Evolutionary conservation across 176 grass and related monocot species (phyloP).

Genomic region (Musa beccarii): DNA sequence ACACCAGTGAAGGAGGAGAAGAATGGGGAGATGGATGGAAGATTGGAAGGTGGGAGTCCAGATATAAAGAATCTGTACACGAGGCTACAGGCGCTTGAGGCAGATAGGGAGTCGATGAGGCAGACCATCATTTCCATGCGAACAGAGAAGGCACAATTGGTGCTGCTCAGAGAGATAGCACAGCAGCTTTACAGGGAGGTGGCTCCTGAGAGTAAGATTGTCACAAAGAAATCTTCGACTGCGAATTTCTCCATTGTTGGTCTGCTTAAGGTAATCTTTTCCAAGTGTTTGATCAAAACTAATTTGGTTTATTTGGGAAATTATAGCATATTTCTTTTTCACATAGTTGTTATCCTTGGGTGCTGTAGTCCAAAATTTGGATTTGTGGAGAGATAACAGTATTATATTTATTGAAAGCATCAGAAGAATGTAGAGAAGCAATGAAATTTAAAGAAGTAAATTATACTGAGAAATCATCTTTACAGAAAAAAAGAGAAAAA

Average conservation of each 20-base stretch:
- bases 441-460: not conserved
- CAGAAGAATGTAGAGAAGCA: not conserved
- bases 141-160: slow-evolving; percentile 77
- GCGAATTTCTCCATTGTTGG: slow-evolving; percentile 9
- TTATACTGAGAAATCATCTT: no score
- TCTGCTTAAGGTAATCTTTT: slow-evolving; percentile 22
- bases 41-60: not conserved
- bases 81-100: slow-evolving; percentile 81
- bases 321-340: no score
- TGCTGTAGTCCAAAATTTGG: no score
- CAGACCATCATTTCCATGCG: slow-evolving; percentile 73
- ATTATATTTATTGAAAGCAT: no score
- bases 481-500: no score
- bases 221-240: slow-evolving; percentile 9
- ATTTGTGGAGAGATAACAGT: no score
- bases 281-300: slow-evolving; percentile 9
- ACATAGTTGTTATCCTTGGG: not conserved
- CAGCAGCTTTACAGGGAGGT: slow-evolving; percentile 72
- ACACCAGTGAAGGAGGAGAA: slow-evolving; percentile 32
- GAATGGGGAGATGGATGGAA: slow-evolving; percentile 24
- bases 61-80: slow-evolving; percentile 80
- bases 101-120: slow-evolving; percentile 88
- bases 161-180: slow-evolving; percentile 82
- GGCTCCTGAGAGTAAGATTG: slow-evolving; percentile 10
- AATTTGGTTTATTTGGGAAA: not conserved